Conservation (phyloP, 2,329 filamentous ascomycete genomes). For the Microcyclosporella mali region DNA sequence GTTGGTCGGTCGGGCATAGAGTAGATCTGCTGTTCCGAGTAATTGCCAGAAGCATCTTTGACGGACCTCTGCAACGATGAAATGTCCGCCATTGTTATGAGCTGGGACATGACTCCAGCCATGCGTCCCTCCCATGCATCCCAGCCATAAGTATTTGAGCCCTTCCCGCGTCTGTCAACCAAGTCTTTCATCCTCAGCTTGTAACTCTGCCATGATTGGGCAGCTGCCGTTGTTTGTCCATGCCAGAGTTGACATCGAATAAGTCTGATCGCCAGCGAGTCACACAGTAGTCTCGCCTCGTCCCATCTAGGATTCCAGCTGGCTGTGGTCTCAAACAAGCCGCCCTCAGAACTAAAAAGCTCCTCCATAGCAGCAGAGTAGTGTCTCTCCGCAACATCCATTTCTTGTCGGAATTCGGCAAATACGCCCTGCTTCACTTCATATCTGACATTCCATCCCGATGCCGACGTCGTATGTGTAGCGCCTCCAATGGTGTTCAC, state of each 20-base stretch:
- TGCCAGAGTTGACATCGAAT: constrained; percentile 78
- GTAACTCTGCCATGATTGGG: constrained; percentile 74
- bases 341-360: constrained; percentile 65
- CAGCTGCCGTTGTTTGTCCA: constrained; percentile 70
- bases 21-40: constrained; percentile 31
- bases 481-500: constrained; percentile 77
- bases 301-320: constrained; percentile 89
- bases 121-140: constrained; percentile 83
- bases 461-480: constrained; percentile 74
- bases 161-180: constrained; percentile 75
- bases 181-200: constrained; percentile 67
- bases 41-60: constrained; percentile 11
- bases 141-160: constrained; percentile 86
- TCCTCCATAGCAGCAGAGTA: constrained; percentile 84
- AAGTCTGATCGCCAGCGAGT: constrained; percentile 71
- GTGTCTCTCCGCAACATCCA: constrained; percentile 77
- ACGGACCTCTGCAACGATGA: constrained; percentile 35
- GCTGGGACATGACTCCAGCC: constrained; percentile 56
- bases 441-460: constrained; percentile 89
- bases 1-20: constrained; percentile 48
- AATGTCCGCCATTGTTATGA: constrained; percentile 49
- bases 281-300: constrained; percentile 81
- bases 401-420: constrained; percentile 87
- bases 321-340: constrained; percentile 76
- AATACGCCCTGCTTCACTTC: constrained; percentile 90